Conservation (phyloP, 768 basidiomycete species). For the Cystofilobasidium macerans region DNA sequence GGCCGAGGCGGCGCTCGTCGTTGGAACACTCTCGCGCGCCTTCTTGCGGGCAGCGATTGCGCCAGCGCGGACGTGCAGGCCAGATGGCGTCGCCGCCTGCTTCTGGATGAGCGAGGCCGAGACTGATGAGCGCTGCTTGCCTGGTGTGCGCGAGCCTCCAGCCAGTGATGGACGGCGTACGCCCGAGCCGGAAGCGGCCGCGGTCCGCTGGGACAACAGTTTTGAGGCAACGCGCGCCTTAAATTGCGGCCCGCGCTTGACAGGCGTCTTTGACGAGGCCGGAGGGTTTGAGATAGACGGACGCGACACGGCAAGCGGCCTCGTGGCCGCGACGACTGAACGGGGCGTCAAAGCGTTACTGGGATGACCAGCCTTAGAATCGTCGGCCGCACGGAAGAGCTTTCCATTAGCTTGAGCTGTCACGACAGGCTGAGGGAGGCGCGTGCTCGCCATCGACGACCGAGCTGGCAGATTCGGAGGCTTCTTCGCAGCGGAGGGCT, state of each 20-base stretch:
- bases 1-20: not conserved
- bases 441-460: not conserved
- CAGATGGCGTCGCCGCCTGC: not conserved
- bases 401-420: not conserved
- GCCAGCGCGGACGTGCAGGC: not conserved
- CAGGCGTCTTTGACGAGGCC: not conserved
- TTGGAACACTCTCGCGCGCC: not conserved
- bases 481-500: not conserved
- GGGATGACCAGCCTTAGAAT: no score
- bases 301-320: not conserved
- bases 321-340: not conserved
- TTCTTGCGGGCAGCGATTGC: not conserved
- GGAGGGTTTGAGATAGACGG: not conserved
- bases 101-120: not conserved
- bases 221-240: not conserved
- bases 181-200: no score
- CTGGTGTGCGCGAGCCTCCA: not conserved
- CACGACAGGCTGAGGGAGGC: not conserved
- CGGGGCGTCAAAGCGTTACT: no score
- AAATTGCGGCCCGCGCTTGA: slow-evolving; percentile 6
- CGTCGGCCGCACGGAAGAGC: no score
- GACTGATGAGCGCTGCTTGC: not conserved
- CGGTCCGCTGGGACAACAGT: not conserved
- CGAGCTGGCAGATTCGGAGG: not conserved
- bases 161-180: not conserved